These are phyloP conservation scores for Mortierella sp. DNA, from an alignment of 371 early-diverging fungal species.

Conservation along the genomic window DNA sequence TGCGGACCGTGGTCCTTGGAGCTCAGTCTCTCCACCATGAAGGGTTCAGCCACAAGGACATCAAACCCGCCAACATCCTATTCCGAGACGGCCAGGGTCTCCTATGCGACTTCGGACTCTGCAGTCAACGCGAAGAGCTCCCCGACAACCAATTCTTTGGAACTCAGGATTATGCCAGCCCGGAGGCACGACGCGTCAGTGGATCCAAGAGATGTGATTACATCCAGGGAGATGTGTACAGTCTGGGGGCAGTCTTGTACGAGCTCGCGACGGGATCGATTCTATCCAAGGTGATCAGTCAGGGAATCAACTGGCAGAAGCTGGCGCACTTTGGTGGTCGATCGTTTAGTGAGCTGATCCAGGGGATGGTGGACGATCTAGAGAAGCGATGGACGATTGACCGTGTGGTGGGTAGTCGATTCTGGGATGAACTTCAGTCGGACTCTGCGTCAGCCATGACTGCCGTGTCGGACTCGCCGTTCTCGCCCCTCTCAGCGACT, in stretches of 20 bases:
- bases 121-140: constrained; percentile 40
- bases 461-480: neutral
- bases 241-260: constrained; percentile 47
- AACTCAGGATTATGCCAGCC: constrained; percentile 48
- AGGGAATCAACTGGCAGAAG: constrained; percentile 46
- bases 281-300: constrained; percentile 44
- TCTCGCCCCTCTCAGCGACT: constrained; percentile 1
- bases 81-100: constrained; percentile 25
- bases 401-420: constrained; percentile 38
- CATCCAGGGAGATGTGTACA: constrained; percentile 46
- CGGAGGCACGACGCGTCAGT: constrained; percentile 49
- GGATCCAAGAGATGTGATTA: constrained; percentile 34
- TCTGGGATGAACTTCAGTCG: constrained; percentile 29
- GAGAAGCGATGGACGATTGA: constrained; percentile 52
- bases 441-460: constrained; percentile 4
- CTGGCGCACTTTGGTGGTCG: constrained; percentile 39
- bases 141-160: constrained; percentile 55
- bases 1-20: constrained; percentile 38
- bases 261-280: constrained; percentile 51
- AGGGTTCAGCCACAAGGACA: constrained; percentile 57
- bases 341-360: constrained; percentile 39
- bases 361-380: constrained; percentile 46
- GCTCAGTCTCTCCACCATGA: constrained; percentile 31
- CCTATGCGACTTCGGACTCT: constrained; percentile 51
- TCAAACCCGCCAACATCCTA: constrained; percentile 57